Conservation (phyloP, 164 flowering plant genomes). For the Magnolia sinica region DNA sequence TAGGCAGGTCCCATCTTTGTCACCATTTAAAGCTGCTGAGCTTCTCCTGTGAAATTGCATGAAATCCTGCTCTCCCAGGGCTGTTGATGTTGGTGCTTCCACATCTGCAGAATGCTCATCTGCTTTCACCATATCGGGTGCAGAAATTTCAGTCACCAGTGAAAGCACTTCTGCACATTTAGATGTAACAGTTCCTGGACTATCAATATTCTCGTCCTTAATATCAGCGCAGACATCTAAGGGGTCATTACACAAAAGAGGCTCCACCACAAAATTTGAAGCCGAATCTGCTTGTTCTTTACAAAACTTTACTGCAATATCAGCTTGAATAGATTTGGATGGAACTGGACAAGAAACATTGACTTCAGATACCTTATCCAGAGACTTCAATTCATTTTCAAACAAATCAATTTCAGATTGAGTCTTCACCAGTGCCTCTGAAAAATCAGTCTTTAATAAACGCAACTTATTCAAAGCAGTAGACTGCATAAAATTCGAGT, state of each 20-base stretch:
- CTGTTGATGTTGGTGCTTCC: slow-evolving; percentile 11
- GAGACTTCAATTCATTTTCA: slow-evolving; percentile 68
- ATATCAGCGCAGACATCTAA: slow-evolving; percentile 16
- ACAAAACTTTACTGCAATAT: slow-evolving; percentile 19
- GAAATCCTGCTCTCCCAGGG: slow-evolving; percentile 2
- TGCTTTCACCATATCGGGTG: slow-evolving; percentile 14
- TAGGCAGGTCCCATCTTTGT: slow-evolving; percentile 10
- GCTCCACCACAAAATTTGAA: slow-evolving; percentile 20
- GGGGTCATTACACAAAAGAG: slow-evolving; percentile 12
- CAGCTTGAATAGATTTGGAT: slow-evolving; percentile 28
- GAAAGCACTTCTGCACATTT: slow-evolving; percentile 38
- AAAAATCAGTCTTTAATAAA: slow-evolving; percentile 53
- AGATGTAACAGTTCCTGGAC: slow-evolving; percentile 76
- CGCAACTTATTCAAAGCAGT: slow-evolving; percentile 59
- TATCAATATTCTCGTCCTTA: slow-evolving; percentile 54
- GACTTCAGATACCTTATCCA: slow-evolving; percentile 32
- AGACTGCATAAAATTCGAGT: slow-evolving; percentile 46
- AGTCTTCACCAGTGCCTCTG: slow-evolving; percentile 65
- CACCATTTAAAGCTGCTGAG: not conserved
- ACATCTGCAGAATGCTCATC: slow-evolving; percentile 16
- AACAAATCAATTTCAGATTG: slow-evolving; percentile 79
- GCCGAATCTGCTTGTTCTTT: slow-evolving; percentile 24
- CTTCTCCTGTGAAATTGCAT: slow-evolving; percentile 9
- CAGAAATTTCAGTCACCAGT: slow-evolving; percentile 16
- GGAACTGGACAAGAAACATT: slow-evolving; percentile 20